These are phyloP conservation scores for Acidiella bohemica DNA, from an alignment of 495 filamentous ascomycete species.

Conservation along the genomic window DNA sequence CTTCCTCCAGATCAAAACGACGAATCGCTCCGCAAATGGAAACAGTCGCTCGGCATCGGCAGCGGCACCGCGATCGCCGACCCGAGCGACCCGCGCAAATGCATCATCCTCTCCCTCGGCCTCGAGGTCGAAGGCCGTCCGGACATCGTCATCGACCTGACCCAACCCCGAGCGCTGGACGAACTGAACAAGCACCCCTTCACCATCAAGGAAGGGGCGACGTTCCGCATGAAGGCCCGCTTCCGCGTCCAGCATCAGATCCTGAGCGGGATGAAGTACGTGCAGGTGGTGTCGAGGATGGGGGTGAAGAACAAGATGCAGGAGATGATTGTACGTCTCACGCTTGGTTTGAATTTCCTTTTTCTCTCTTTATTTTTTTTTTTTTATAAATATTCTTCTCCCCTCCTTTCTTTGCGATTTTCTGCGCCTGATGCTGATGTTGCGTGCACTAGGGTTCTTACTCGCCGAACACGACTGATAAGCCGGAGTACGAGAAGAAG, in stretches of 20 bases:
- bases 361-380: no score
- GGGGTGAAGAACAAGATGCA: constrained; percentile 74
- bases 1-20: constrained; percentile 49
- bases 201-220: constrained; percentile 87
- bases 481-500: constrained; percentile 71
- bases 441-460: constrained; percentile 53
- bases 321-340: constrained; percentile 78
- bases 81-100: constrained; percentile 60
- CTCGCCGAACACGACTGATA: constrained; percentile 73
- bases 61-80: constrained; percentile 39
- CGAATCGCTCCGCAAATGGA: constrained; percentile 92
- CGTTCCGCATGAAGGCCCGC: constrained; percentile 79
- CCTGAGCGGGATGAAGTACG: constrained; percentile 82
- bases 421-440: neutral
- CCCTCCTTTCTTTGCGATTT: no score
- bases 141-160: constrained; percentile 77
- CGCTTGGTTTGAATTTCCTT: neutral
- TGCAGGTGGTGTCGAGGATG: constrained; percentile 83
- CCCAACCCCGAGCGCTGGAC: constrained; percentile 45
- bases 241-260: constrained; percentile 96
- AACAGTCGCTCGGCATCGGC: constrained; percentile 78
- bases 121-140: constrained; percentile 64
- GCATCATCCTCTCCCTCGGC: constrained; percentile 80
- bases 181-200: constrained; percentile 77
- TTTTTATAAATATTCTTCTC: no score